phyloP scores from a whole-genome alignment of 2,329 filamentous ascomycete genomes.

The Arthroderma sp. region DNA sequence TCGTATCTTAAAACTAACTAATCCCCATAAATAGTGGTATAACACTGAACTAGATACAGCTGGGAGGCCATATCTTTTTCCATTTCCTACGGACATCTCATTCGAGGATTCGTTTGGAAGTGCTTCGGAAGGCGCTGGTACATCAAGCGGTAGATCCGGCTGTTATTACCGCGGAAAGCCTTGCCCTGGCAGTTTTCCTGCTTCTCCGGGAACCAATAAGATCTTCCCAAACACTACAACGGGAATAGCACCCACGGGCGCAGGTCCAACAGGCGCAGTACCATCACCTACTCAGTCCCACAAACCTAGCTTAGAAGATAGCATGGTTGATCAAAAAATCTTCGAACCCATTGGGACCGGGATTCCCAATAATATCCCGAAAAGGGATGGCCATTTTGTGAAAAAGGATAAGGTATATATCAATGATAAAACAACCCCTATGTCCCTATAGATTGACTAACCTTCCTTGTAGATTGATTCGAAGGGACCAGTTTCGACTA shows the following conservation, averaged over 20 bases:
- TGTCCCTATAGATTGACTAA: slow-evolving; percentile 7
- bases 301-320: not conserved
- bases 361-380: slow-evolving; percentile 25
- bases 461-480: slow-evolving; percentile 16
- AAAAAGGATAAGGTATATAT: slow-evolving; percentile 22
- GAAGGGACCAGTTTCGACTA: slow-evolving; percentile 30
- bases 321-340: slow-evolving; percentile 27
- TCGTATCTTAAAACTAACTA: too few species aligned
- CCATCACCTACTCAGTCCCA: not conserved
- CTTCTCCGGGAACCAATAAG: not conserved
- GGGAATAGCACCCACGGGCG: not conserved
- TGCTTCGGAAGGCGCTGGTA: too few species aligned
- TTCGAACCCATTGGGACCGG: slow-evolving; percentile 30
- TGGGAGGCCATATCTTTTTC: too few species aligned
- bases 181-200: slow-evolving; percentile 3
- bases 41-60: too few species aligned
- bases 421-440: too few species aligned
- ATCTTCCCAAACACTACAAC: not conserved
- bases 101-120: too few species aligned
- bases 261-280: not conserved
- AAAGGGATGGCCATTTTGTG: slow-evolving; percentile 31
- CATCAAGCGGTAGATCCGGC: not conserved
- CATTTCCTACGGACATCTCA: slow-evolving; percentile 13
- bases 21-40: too few species aligned
- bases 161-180: slow-evolving; percentile 2